Evolutionary conservation across 768 basidiomycete species (phyloP), one percentile per base, ranked within the genome.

Genomic region (Chalciporus piperatus): DNA sequence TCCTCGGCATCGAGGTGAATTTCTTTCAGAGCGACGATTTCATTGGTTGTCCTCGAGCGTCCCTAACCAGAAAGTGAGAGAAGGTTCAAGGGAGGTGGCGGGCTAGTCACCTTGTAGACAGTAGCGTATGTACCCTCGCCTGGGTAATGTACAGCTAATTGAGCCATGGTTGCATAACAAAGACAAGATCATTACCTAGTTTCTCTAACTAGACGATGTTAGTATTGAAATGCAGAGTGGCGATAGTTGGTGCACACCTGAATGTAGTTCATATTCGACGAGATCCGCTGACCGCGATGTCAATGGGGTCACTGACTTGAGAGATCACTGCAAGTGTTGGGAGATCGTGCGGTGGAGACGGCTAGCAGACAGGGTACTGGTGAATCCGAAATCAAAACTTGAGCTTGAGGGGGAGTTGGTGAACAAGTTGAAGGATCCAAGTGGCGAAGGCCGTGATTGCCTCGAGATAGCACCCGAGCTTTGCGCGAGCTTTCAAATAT

Each of bases 1-100:
- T 99, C 97, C 72, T 99, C 97, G 5, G 97, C 91, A 75, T 99
- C 97, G 54, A 99, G 88, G 65, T 98, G 95, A 58, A 99, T 99
- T 75, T 99, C 97, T 71, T 99, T 99, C 50, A 99, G 72, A 12
- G 97, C 97, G 16, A 99, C 97, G 47, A 97, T 92, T 70, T 98
- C 97, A 62, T 97, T 97, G n/a, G 95, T 98, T 28, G 93, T 93
- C 54, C 95, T 78, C 19, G 94, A 97, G 56, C 96, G 87, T 14
- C 97, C 97, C 91, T 93, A 49, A 20, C 16, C 33, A 17, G 37
- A 52, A 35, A 35, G 22, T 55, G 28, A 56, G 52, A 19, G 42
- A 46, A 35, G 4, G 22, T 27, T 39, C 17, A 16, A 6, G 27
- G 17, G 41, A 42, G 27, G 20, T 8, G 32, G 44, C 23, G 25